Evolutionary conservation across 2,329 filamentous ascomycete genomes (phyloP).

Genomic region (Arthrobotrys entomopaga): DNA sequence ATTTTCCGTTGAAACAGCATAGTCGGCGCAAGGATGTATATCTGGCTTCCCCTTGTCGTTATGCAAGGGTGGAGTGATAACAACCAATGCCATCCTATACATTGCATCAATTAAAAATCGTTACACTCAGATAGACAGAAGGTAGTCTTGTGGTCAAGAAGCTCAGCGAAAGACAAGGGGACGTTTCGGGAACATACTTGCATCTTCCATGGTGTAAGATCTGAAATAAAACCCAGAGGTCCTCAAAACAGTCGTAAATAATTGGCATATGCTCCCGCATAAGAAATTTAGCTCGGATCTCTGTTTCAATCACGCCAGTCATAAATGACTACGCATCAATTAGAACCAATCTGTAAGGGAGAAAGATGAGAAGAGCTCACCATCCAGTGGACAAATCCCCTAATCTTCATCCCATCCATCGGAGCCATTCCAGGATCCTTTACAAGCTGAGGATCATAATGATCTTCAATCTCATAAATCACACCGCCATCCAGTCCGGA

Average conservation of each 20-base stretch:
- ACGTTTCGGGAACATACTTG: constrained; percentile 25
- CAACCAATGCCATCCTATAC: constrained; percentile 49
- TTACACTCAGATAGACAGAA: not conserved
- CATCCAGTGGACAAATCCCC: constrained; percentile 40
- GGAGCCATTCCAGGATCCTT: constrained; percentile 37
- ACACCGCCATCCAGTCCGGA: constrained; percentile 34
- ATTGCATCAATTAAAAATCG: not conserved
- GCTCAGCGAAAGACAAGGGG: not conserved
- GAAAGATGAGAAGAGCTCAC: constrained; percentile 9
- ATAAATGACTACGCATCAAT: constrained; percentile 23
- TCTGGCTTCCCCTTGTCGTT: constrained; percentile 25
- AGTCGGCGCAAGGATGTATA: constrained; percentile 25
- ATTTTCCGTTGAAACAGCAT: constrained; percentile 22
- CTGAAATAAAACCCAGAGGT: constrained; percentile 18
- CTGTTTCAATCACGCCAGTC: constrained; percentile 8
- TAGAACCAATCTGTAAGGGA: not conserved
- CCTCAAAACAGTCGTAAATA: constrained; percentile 41
- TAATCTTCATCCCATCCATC: constrained; percentile 37
- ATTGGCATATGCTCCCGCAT: constrained; percentile 33
- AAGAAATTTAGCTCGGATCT: constrained; percentile 20
- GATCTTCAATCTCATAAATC: constrained; percentile 37
- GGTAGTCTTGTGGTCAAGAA: not conserved
- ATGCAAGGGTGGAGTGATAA: constrained; percentile 21
- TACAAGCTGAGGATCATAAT: not conserved
- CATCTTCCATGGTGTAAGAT: constrained; percentile 36